A percentile compares a stretch with the other conserved stretches of the same genome.
phyloP scores from a whole-genome alignment of 2,329 filamentous ascomycete genomes.

The Phialophora macrospora region DNA sequence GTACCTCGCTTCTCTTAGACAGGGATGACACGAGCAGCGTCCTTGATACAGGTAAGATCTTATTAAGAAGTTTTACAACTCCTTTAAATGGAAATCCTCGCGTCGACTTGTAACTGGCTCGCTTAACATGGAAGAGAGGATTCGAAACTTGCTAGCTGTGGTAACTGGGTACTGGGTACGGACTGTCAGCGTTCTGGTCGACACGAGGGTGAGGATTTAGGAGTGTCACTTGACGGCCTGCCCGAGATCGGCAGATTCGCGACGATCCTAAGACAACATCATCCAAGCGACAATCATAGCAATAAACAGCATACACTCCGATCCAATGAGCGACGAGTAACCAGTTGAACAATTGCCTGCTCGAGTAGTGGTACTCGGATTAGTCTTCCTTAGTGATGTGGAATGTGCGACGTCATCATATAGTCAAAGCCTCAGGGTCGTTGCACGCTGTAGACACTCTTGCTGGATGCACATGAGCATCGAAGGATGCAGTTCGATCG shows the following conservation, averaged over 20 bases:
- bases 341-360: slow-evolving; percentile 1
- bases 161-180: not conserved
- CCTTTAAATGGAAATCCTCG: slow-evolving; percentile 13
- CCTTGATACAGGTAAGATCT: slow-evolving; percentile 8
- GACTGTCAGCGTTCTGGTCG: not conserved
- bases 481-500: not conserved
- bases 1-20: not conserved
- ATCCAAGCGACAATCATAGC: slow-evolving; percentile 13
- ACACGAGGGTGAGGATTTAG: not conserved
- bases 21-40: not conserved
- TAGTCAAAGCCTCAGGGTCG: not conserved
- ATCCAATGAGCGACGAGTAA: slow-evolving; percentile 6
- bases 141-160: not conserved
- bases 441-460: not conserved
- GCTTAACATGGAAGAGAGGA: not conserved
- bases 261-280: slow-evolving; percentile 4
- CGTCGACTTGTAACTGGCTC: slow-evolving; percentile 3
- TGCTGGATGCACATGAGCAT: not conserved
- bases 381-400: not conserved
- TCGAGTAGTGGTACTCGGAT: slow-evolving; percentile 1
- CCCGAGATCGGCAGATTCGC: slow-evolving; percentile 11
- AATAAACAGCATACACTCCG: slow-evolving; percentile 14
- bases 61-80: slow-evolving; percentile 9
- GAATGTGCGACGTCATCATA: slow-evolving; percentile 1
- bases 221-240: not conserved